Base-by-base conservation (phyloP, 306 rosid species). In the peach (Prunus persica) region DNA sequence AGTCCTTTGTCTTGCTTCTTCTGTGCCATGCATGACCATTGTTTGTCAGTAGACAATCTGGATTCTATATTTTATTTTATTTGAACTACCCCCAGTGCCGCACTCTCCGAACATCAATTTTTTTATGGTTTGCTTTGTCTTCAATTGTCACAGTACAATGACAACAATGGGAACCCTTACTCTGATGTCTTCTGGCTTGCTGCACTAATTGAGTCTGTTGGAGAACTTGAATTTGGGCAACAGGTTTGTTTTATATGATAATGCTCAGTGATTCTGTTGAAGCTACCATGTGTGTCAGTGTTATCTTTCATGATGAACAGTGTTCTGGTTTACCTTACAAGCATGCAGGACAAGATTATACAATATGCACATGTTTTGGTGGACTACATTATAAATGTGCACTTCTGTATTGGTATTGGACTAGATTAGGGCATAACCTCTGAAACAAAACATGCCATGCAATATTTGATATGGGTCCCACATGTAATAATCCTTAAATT, bases 161-260 rank as follows among this genome's bases (percentile, higher is more conserved):
- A 95, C 88, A 95, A 95, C 87, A 92, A 82, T 43, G 97, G 97
- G 60, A 95, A 92, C 81, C 91, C 91, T 27, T 95, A 87, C 87
- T 95, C 98, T 25, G 98, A 95, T 78, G 97, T 88, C 69, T 95
- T 90, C 87, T 95, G 98, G 98, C 96, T 95, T 82, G 91, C 95
- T 87, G 90, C 96, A 60, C 69, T 92, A 80, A 89, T 92, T 81
- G 97, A 92, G 85, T 90, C 98, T 19, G 88, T 90, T 57, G 98
- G 98, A 13, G 93, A 90, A 82, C 96, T 95, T 70, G 98, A 92
- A 83, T 92, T 95, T 71, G 97, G 97, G 83, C 93, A 92, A 81
- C 98, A 92, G 97, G 98, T 95, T 73, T 74, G 74, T 83, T 41
- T 71, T 63, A 47, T 65, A 56, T 58, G 47, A 58, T 71, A 56